Evolutionary conservation across 2,329 filamentous ascomycete species (phyloP).

Genomic region (Fusarium odoratissimum): DNA sequence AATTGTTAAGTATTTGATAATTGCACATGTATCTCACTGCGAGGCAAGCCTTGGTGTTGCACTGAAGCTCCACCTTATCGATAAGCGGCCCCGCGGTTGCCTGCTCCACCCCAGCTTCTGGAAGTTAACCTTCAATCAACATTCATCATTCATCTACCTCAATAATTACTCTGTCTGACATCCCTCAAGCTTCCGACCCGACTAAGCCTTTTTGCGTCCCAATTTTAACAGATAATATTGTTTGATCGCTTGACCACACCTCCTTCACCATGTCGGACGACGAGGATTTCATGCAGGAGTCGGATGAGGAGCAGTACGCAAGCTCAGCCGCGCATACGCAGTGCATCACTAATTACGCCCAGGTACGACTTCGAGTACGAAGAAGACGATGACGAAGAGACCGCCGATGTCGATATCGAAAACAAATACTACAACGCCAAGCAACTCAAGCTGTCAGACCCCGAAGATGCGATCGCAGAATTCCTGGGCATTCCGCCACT

Average conservation of each 20-base stretch:
- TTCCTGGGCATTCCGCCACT: constrained; percentile 89
- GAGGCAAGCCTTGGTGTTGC: neutral
- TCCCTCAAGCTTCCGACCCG: neutral
- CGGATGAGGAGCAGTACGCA: constrained; percentile 58
- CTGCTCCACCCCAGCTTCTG: constrained; percentile 41
- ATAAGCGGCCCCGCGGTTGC: constrained; percentile 43
- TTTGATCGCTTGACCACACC: neutral
- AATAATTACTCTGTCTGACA: neutral
- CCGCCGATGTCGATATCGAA: constrained; percentile 92
- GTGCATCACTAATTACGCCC: constrained; percentile 29
- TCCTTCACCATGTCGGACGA: constrained; percentile 61
- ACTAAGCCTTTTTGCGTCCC: neutral
- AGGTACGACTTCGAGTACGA: constrained; percentile 98
- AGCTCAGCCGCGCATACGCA: constrained; percentile 4
- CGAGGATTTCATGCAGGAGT: constrained; percentile 62
- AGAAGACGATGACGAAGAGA: constrained; percentile 88
- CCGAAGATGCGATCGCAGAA: constrained; percentile 88
- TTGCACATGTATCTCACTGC: neutral
- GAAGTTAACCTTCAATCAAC: constrained; percentile 1
- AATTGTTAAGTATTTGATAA: neutral
- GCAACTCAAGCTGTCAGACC: constrained; percentile 89
- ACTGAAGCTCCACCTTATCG: constrained; percentile 29
- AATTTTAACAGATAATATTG: no score
- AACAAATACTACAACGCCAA: constrained; percentile 99
- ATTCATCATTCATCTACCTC: constrained; percentile 24